Conservation (phyloP, 306 rosid species). For the Begonia loranthoides region DNA sequence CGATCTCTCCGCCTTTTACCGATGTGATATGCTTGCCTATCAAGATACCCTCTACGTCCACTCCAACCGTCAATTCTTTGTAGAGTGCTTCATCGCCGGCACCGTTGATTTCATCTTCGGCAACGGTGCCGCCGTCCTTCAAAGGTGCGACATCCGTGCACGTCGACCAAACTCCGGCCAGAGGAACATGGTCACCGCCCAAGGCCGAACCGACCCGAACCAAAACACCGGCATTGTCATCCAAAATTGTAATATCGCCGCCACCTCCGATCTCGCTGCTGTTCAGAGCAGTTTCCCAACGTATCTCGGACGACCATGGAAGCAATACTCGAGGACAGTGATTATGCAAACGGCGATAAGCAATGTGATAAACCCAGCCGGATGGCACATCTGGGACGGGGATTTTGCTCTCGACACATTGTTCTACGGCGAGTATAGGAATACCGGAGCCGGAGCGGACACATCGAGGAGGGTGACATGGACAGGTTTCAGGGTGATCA, state of each 20-base stretch:
- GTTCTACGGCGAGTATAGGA: constrained; percentile 54
- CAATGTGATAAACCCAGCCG: constrained; percentile 52
- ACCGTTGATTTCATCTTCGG: constrained; percentile 92
- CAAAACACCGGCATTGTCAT: constrained; percentile 89
- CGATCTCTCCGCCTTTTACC: constrained; percentile 78
- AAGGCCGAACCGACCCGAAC: constrained; percentile 76
- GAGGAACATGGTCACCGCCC: constrained; percentile 82
- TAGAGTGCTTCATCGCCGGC: constrained; percentile 40
- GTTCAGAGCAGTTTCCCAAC: constrained; percentile 38
- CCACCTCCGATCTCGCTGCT: constrained; percentile 43
- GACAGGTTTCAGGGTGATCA: constrained; percentile 58
- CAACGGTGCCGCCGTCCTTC: constrained; percentile 57
- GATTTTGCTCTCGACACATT: constrained; percentile 55
- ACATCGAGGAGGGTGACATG: constrained; percentile 55
- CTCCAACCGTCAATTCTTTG: constrained; percentile 72
- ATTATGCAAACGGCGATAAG: constrained; percentile 41
- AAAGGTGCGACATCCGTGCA: constrained; percentile 68
- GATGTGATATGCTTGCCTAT: constrained; percentile 53
- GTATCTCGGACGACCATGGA: constrained; percentile 83
- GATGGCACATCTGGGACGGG: constrained; percentile 74
- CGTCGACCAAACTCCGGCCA: constrained; percentile 67
- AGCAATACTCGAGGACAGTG: constrained; percentile 74
- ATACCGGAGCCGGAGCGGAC: constrained; percentile 59
- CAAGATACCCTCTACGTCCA: constrained; percentile 93
- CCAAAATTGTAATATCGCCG: constrained; percentile 59